Evolutionary conservation across 345 rosid genomes (phyloP).

Genomic region (Hypericum perforatum): DNA sequence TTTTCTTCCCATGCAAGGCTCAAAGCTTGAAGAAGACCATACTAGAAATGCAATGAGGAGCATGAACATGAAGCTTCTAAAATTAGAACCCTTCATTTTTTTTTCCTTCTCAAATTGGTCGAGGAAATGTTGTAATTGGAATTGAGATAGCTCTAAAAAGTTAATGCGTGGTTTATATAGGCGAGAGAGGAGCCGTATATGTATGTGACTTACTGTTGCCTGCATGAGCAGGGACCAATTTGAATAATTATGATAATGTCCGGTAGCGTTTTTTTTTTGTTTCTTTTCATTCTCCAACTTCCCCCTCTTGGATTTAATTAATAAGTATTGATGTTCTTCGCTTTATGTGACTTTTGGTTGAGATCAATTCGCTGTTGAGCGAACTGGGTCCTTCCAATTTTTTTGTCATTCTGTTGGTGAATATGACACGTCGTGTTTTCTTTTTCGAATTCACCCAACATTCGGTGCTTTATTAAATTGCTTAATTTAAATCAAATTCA

Average conservation of each 20-base stretch:
- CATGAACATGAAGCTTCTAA: constrained; percentile 1
- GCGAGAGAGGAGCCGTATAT: neutral
- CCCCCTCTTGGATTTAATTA: too few relatives aligned
- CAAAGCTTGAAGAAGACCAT: constrained; percentile 1
- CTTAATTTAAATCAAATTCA: too few relatives aligned
- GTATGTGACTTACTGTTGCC: too few relatives aligned
- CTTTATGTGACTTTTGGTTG: constrained; percentile 32
- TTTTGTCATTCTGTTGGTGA: constrained; percentile 10
- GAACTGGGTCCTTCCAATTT: constrained; percentile 12
- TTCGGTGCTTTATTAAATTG: too few relatives aligned
- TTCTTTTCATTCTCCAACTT: too few relatives aligned
- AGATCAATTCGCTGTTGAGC: constrained; percentile 10
- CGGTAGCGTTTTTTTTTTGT: too few relatives aligned
- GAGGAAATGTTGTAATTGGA: too few relatives aligned
- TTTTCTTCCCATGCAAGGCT: neutral
- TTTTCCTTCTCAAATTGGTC: neutral
- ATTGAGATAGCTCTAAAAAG: too few relatives aligned
- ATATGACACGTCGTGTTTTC: too few relatives aligned
- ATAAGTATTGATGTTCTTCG: neutral
- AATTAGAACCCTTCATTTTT: constrained; percentile 11
- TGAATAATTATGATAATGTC: too few relatives aligned
- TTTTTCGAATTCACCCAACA: too few relatives aligned
- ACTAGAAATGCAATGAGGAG: neutral
- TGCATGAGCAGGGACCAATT: too few relatives aligned
- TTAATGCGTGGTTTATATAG: constrained; percentile 27